Evolutionary conservation across 257 asterid genomes (phyloP).

Genomic region (Solanum chiquidenum): DNA sequence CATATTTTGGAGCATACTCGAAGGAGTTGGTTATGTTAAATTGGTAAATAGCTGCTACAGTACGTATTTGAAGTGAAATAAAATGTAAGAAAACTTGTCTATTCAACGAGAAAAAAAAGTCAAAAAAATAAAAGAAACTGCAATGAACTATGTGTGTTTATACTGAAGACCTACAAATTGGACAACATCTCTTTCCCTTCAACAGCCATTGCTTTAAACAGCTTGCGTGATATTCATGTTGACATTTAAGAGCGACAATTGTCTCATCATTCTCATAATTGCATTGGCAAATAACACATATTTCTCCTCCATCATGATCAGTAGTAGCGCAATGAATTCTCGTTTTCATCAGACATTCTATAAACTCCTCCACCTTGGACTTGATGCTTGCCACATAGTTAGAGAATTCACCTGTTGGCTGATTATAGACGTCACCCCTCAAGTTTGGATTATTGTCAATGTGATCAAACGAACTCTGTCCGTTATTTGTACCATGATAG

Average conservation of each 20-base stretch:
- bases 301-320: background rate
- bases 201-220: background rate
- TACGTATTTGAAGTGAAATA: no score
- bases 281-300: background rate
- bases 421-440: background rate
- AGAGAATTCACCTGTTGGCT: background rate
- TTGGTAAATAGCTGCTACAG: no score
- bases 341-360: background rate
- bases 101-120: background rate
- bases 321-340: background rate
- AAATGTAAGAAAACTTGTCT: background rate
- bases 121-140: background rate
- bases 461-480: background rate
- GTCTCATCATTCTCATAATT: background rate
- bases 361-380: background rate
- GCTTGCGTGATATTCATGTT: background rate
- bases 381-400: background rate
- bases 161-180: background rate
- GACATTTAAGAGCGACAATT: background rate
- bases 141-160: no score
- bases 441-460: background rate
- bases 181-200: background rate
- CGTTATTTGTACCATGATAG: background rate
- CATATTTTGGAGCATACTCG: no score
- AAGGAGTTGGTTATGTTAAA: no score